Evolutionary conservation across 164 flowering plant species (phyloP), one percentile per base, ranked within the genome.

Genomic region (Nymphaea colorata): DNA sequence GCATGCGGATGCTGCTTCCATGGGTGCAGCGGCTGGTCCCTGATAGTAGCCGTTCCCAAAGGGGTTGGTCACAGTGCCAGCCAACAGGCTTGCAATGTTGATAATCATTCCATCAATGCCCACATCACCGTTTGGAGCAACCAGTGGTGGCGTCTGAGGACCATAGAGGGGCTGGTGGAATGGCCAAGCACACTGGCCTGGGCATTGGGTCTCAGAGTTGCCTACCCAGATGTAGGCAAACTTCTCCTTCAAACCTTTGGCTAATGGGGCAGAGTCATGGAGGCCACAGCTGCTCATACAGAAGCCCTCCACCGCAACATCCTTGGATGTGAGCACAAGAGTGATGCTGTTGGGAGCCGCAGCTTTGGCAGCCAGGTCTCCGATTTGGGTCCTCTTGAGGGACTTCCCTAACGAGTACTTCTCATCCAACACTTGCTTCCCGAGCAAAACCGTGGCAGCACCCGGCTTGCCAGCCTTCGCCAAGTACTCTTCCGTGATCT

Each of bases 41-140:
- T 86, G 96, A 73, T 75, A 91, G 64, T 77, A 89, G 10, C 97
- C 97, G 68, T 78, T 69, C 17, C 73, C 74, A 47, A 78, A 89
- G 59, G 96, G 97, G 64, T 91, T 91, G 14, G 97, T 91, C 2
- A 86, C 92, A 42, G 96, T 73, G 7, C 83, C 90, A 1, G 94
- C 98, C 64, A 91, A 66, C 2, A 84, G 76, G 3, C 96, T 85
- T 3, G 94, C 98, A 57, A 91, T 41, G 64, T 84, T 88, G 7
- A 91, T 87, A 57, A 91, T 76, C 93, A 91, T 87, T 2, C 96
- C 97, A 74, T 89, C 97, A 3, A 84, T 80, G 4, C 97, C 96
- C 2, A 89, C 93, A 75, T 91, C 91, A 10, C 84, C 88, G 82
- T 85, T 89, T 1, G 98, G 96, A 0, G 98, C 72, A 15, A 82